Conservation (phyloP, 2,329 filamentous ascomycete genomes). For the Elsinoe australis region DNA sequence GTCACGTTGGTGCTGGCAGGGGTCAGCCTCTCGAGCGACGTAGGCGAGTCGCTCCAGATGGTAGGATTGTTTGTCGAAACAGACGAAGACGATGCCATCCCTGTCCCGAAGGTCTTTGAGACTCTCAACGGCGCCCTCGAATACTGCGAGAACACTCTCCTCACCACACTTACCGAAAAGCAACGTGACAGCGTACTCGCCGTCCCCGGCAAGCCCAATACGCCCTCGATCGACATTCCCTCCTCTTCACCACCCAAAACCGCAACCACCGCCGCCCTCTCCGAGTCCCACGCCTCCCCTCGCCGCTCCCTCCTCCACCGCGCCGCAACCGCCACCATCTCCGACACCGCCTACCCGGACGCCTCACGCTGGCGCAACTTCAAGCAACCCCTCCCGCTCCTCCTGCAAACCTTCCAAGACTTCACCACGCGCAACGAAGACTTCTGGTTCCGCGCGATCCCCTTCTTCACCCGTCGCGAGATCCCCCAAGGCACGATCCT, state of each 20-base stretch:
- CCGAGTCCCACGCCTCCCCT: conserved; percentile 58
- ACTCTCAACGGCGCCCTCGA: conserved; percentile 90
- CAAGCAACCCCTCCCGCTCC: conserved; percentile 80
- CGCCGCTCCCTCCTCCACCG: conserved; percentile 68
- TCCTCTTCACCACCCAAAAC: conserved; percentile 10
- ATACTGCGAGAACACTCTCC: conserved; percentile 86
- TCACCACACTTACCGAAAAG: conserved; percentile 45
- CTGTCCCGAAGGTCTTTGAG: conserved; percentile 60
- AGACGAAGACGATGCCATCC: conserved; percentile 53
- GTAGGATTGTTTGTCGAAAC: conserved; percentile 73
- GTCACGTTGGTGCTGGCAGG: conserved; percentile 79
- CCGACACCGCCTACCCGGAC: conserved; percentile 46
- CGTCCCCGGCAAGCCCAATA: conserved; percentile 27
- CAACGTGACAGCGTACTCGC: conserved; percentile 37
- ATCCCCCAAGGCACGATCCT: conserved; percentile 63
- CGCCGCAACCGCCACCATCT: conserved; percentile 69
- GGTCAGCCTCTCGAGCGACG: conserved; percentile 63
- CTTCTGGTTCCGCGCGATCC: conserved; percentile 79
- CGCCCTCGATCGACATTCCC: conserved; percentile 17
- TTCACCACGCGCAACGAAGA: conserved; percentile 81
- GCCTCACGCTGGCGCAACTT: conserved; percentile 73
- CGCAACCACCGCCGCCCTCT: conserved; percentile 8
- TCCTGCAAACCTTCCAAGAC: conserved; percentile 91
- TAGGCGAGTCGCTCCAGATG: conserved; percentile 71
- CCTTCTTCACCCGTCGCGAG: conserved; percentile 65